Percentiles rank a stretch among this genome's conserved stretches.
Conservation (phyloP, 495 filamentous ascomycete genomes). For the Chaetomidium leptoderma region DNA sequence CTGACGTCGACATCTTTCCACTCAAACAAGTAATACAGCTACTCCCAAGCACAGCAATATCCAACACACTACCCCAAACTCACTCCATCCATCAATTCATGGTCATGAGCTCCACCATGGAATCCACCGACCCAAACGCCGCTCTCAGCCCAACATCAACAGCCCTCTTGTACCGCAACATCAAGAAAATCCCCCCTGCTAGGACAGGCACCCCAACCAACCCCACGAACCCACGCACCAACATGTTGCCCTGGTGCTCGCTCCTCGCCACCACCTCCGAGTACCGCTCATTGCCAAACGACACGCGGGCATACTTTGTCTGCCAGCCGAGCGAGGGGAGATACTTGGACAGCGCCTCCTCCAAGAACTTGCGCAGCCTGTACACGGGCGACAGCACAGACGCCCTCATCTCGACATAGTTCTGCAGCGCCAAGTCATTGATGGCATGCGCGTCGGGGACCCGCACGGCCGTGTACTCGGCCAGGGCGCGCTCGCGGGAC, state of each 20-base stretch:
- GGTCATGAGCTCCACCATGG: constrained; percentile 21
- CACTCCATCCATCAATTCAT: constrained; percentile 8
- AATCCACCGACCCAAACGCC: constrained; percentile 16
- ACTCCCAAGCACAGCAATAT: background rate
- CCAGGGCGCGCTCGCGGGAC: constrained; percentile 57
- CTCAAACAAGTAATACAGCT: background rate
- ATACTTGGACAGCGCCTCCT: constrained; percentile 76
- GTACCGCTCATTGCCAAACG: constrained; percentile 89
- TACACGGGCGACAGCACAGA: constrained; percentile 74
- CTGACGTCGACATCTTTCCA: no score
- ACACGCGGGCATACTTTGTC: constrained; percentile 90
- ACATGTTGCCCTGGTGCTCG: constrained; percentile 60
- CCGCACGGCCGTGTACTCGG: constrained; percentile 68
- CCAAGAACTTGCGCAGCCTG: constrained; percentile 71
- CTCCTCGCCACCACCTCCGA: constrained; percentile 69
- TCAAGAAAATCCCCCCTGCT: constrained; percentile 15
- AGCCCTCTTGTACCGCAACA: constrained; percentile 19
- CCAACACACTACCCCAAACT: background rate
- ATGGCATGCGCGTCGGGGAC: constrained; percentile 78
- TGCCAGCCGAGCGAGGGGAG: constrained; percentile 74
- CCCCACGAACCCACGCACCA: constrained; percentile 35
- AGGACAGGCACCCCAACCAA: constrained; percentile 32
- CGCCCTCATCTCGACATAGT: constrained; percentile 89
- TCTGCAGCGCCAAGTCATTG: constrained; percentile 85
- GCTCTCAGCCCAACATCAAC: constrained; percentile 19